Evolutionary conservation across 2,329 filamentous ascomycete genomes (phyloP).

Genomic region (Zasmidium angulare): DNA sequence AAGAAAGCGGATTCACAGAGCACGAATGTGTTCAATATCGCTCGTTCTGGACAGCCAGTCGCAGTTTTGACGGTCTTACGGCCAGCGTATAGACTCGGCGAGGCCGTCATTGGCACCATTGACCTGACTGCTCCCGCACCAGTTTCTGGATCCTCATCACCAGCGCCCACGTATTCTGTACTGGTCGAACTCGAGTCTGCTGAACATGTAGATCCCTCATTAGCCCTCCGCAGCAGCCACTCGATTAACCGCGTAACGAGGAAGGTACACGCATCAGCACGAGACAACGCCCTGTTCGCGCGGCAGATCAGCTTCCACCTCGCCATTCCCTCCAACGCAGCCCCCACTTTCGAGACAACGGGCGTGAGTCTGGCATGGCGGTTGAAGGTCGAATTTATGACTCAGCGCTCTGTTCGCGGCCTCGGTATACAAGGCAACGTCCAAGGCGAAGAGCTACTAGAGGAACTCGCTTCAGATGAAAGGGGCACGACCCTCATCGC

Average conservation of each 20-base stretch:
- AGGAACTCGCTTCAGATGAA: slow-evolving; percentile 38
- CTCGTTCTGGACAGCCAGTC: slow-evolving; percentile 86
- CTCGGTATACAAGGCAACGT: slow-evolving; percentile 45
- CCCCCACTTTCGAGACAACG: slow-evolving; percentile 88
- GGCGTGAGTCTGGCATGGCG: slow-evolving; percentile 87
- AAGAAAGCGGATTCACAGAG: slow-evolving; percentile 58
- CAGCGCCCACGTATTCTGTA: slow-evolving; percentile 79
- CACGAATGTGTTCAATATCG: slow-evolving; percentile 93
- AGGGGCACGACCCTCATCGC: slow-evolving; percentile 35
- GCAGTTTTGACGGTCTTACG: slow-evolving; percentile 86
- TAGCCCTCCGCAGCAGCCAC: slow-evolving; percentile 81
- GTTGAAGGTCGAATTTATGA: slow-evolving; percentile 88
- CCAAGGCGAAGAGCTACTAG: slow-evolving; percentile 48
- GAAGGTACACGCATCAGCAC: slow-evolving; percentile 73
- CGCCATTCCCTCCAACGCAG: slow-evolving; percentile 78
- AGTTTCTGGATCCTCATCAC: slow-evolving; percentile 1
- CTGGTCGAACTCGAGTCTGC: slow-evolving; percentile 81
- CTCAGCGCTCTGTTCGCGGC: slow-evolving; percentile 39
- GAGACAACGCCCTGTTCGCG: slow-evolving; percentile 81
- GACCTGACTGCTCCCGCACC: slow-evolving; percentile 63
- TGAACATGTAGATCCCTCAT: slow-evolving; percentile 75
- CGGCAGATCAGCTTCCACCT: slow-evolving; percentile 76
- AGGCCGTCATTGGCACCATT: slow-evolving; percentile 78
- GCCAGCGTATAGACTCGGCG: slow-evolving; percentile 84
- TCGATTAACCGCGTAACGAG: slow-evolving; percentile 86